Percentiles rank a stretch among this genome's conserved stretches.
These are phyloP conservation scores for Diospyros kaki DNA, from an alignment of 148 eudicot genomes.

Conservation along the genomic window DNA sequence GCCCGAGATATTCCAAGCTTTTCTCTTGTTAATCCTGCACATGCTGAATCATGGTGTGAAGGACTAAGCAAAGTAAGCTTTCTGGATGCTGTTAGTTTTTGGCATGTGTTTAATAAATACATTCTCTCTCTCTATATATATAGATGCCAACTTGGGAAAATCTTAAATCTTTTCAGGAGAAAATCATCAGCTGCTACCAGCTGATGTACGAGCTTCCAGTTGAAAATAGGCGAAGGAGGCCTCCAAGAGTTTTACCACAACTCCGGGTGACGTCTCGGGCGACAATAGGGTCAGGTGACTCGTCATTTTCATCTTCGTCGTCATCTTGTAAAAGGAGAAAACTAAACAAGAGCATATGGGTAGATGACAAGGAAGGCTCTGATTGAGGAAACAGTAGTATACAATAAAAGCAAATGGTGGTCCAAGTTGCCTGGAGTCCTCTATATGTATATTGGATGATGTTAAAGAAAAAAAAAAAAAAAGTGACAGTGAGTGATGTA, in stretches of 20 bases:
- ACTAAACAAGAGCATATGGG: slow-evolving; percentile 53
- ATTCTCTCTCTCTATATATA: background rate
- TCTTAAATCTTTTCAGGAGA: slow-evolving; percentile 48
- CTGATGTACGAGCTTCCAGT: slow-evolving; percentile 41
- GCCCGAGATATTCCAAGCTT: slow-evolving; percentile 71
- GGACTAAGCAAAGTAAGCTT: slow-evolving; percentile 77
- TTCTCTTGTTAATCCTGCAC: slow-evolving; percentile 57
- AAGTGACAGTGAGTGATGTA: slow-evolving; percentile 21
- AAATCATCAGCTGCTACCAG: slow-evolving; percentile 52
- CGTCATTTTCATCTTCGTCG: slow-evolving; percentile 55
- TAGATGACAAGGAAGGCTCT: slow-evolving; percentile 54
- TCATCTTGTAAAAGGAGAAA: slow-evolving; percentile 66
- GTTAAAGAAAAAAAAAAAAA: slow-evolving; percentile 15
- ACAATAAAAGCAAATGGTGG: slow-evolving; percentile 15
- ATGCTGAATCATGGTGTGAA: slow-evolving; percentile 80
- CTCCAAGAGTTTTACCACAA: slow-evolving; percentile 53
- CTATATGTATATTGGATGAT: slow-evolving; percentile 34
- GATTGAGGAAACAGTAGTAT: slow-evolving; percentile 25
- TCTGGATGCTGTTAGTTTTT: background rate
- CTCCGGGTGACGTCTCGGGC: slow-evolving; percentile 55
- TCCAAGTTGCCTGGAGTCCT: slow-evolving; percentile 44
- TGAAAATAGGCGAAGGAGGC: slow-evolving; percentile 35
- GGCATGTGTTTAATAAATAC: too few species aligned
- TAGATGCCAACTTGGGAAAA: background rate
- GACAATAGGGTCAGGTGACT: slow-evolving; percentile 35